Percentiles rank a stretch among this genome's conserved stretches.
These are phyloP conservation scores for Alternaria burnsii DNA, from an alignment of 2,329 filamentous ascomycete species.

Conservation along the genomic window DNA sequence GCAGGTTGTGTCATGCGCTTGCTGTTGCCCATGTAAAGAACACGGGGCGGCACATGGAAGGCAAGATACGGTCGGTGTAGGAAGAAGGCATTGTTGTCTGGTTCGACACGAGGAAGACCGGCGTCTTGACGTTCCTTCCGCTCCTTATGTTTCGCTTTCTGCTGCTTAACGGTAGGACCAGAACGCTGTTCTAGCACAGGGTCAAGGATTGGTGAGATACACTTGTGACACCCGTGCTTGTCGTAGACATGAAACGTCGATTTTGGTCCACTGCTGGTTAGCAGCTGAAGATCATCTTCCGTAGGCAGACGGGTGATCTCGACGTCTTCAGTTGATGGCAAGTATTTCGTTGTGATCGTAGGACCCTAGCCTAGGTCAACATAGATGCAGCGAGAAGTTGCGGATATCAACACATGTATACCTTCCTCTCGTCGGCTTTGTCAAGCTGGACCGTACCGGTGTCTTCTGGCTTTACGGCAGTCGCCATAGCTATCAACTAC, in stretches of 20 bases:
- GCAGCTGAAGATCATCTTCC: neutral
- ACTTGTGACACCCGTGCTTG: neutral
- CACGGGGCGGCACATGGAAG: conserved; percentile 41
- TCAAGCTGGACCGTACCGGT: neutral
- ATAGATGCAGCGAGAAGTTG: neutral
- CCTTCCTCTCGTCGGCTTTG: neutral
- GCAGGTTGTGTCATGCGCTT: conserved; percentile 23
- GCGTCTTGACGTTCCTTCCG: conserved; percentile 19
- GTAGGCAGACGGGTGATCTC: neutral
- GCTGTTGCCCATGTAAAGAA: conserved; percentile 33
- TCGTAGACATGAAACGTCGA: conserved; percentile 9
- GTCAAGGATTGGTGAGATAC: neutral
- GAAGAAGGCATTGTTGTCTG: conserved; percentile 33
- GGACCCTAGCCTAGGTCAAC: neutral
- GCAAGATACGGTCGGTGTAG: conserved; percentile 42
- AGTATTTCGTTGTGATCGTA: neutral
- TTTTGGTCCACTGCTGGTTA: neutral
- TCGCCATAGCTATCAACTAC: neutral
- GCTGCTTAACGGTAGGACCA: conserved; percentile 23
- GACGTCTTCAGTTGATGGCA: neutral
- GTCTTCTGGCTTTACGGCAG: neutral
- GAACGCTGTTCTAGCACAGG: neutral
- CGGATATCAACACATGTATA: neutral
- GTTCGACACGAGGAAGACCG: conserved; percentile 3
- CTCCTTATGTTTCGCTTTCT: conserved; percentile 18